phyloP scores from a whole-genome alignment of 257 asterid species.

The Solanum infundibuliforme region DNA sequence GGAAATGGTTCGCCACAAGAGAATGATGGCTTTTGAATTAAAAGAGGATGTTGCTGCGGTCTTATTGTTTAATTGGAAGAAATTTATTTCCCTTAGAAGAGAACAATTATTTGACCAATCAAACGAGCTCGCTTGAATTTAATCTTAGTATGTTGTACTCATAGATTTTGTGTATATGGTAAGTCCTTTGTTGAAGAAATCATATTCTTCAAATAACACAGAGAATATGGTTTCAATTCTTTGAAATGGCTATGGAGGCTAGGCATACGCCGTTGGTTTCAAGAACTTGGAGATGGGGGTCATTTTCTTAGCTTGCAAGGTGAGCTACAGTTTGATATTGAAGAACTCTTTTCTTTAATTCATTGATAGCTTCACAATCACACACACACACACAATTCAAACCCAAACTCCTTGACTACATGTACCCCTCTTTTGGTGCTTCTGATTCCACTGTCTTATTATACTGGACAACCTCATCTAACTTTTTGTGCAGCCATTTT shows the following conservation, averaged over 20 bases:
- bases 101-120: background rate
- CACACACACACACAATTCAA: background rate
- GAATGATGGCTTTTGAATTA: background rate
- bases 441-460: background rate
- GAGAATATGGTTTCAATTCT: background rate
- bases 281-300: background rate
- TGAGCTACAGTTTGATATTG: background rate
- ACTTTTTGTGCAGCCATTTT: background rate
- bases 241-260: background rate
- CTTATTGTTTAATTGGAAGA: background rate
- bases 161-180: background rate
- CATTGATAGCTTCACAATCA: background rate
- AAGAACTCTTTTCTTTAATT: background rate
- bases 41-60: background rate
- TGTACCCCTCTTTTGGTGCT: background rate
- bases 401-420: background rate
- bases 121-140: background rate
- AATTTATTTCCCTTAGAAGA: background rate
- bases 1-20: background rate
- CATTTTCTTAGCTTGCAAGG: background rate
- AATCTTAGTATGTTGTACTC: background rate
- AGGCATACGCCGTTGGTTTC: background rate
- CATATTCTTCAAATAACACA: background rate
- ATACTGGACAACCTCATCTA: background rate
- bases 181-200: background rate